phyloP scores from a whole-genome alignment of 306 rosid genomes.

The Oemleria cerasiformis region DNA sequence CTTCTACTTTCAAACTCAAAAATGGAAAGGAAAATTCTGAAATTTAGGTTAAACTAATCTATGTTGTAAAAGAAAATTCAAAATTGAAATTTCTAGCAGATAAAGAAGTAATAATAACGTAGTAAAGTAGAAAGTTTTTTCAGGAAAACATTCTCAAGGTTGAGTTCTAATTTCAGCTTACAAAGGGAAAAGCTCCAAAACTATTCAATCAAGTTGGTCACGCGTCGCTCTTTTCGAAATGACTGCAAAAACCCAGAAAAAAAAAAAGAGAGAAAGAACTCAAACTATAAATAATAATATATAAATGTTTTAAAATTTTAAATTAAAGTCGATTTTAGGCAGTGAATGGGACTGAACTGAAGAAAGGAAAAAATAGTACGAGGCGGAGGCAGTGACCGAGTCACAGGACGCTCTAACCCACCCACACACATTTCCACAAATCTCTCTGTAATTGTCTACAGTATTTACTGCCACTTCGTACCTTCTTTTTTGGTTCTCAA shows the following conservation, averaged over 20 bases:
- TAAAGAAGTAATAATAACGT: no score
- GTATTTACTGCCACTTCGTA: no score
- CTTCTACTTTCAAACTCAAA: background rate
- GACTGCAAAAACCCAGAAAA: conserved; percentile 11
- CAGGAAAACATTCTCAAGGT: conserved; percentile 10
- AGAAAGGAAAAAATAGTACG: conserved; percentile 19
- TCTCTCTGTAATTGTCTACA: background rate
- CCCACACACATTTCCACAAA: conserved; percentile 3
- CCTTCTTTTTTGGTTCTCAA: background rate
- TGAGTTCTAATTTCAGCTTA: background rate
- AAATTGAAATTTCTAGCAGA: no score
- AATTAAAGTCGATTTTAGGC: conserved; percentile 57
- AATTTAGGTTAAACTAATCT: background rate
- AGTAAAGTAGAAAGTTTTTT: background rate
- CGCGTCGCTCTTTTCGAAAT: conserved; percentile 53
- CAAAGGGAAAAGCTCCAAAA: conserved; percentile 32
- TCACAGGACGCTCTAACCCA: conserved; percentile 29
- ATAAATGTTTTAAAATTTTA: conserved; percentile 40
- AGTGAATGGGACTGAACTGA: conserved; percentile 59
- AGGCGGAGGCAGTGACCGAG: background rate
- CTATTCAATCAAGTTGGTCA: conserved; percentile 35
- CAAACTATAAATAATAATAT: background rate
- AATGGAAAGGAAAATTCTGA: background rate
- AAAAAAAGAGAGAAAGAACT: background rate
- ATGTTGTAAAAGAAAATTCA: no score